Conservation (phyloP, 305 asterid genomes). For the Coffea humblotiana region DNA sequence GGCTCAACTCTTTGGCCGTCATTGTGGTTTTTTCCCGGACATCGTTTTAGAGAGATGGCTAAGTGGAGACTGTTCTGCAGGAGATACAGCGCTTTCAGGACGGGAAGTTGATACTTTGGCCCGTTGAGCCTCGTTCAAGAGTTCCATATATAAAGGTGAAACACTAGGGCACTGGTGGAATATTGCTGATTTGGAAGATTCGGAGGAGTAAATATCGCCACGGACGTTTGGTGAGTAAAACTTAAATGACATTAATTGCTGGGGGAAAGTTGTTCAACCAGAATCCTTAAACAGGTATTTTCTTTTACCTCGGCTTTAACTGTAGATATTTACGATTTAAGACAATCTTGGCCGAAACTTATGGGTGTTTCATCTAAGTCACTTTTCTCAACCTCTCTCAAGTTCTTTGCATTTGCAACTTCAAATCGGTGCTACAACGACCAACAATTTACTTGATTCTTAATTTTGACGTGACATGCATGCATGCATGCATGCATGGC, state of each 20-base stretch:
- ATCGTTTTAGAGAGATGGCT: background rate
- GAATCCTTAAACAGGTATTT: background rate
- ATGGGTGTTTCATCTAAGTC: background rate
- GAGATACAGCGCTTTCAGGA: background rate
- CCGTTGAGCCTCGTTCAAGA: background rate
- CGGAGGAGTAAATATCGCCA: background rate
- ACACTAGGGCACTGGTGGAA: background rate
- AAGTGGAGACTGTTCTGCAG: background rate
- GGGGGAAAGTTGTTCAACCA: background rate
- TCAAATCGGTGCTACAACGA: background rate
- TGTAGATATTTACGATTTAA: background rate
- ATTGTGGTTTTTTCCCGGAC: slow-evolving; percentile 1
- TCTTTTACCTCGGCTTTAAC: background rate
- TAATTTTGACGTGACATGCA: background rate
- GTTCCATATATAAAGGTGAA: background rate
- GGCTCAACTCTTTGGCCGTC: slow-evolving; percentile 2
- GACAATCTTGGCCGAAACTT: background rate
- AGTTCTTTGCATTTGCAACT: background rate
- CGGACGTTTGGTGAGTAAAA: background rate
- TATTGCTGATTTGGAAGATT: background rate
- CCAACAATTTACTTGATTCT: background rate
- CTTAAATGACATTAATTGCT: slow-evolving; percentile 19
- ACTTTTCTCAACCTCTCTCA: background rate
- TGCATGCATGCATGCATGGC: background rate
- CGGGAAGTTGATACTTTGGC: background rate